phyloP scores from a whole-genome alignment of 352 stramenopile species.

The Pythium oligandrum region DNA sequence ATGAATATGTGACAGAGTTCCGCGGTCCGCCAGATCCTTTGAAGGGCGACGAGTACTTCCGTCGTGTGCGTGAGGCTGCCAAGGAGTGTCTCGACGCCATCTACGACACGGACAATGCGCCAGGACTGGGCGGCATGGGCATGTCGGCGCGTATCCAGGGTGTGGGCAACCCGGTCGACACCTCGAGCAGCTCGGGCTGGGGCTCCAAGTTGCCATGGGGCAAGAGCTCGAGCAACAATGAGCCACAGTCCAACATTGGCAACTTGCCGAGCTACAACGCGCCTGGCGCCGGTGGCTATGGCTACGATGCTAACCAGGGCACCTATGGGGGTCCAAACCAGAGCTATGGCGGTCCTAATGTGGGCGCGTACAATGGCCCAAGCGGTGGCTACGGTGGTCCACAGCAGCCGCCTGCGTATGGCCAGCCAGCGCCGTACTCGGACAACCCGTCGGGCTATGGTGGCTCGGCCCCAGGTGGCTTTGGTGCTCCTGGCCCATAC shows the following conservation, averaged over 20 bases:
- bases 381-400: constrained; percentile 23
- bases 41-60: constrained; percentile 93
- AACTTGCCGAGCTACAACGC: constrained; percentile 46
- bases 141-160: constrained; percentile 82
- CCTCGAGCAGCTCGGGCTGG: constrained; percentile 46
- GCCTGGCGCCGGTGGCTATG: constrained; percentile 50
- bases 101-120: constrained; percentile 85
- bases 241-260: constrained; percentile 46
- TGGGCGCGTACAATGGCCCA: not conserved
- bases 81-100: constrained; percentile 95
- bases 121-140: constrained; percentile 57
- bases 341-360: constrained; percentile 35
- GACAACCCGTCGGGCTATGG: constrained; percentile 19
- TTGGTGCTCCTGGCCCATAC: constrained; percentile 34
- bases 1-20: constrained; percentile 56
- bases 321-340: constrained; percentile 35
- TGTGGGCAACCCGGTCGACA: constrained; percentile 62
- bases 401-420: constrained; percentile 20
- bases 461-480: constrained; percentile 16
- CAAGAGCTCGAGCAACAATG: constrained; percentile 51
- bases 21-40: constrained; percentile 89
- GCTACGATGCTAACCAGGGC: constrained; percentile 35
- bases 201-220: constrained; percentile 66
- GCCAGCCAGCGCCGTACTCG: constrained; percentile 22
- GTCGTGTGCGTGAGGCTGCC: constrained; percentile 87